Evolutionary conservation across 805 yeast genomes (phyloP).

Genomic region (Maudiozyma bulderi): DNA sequence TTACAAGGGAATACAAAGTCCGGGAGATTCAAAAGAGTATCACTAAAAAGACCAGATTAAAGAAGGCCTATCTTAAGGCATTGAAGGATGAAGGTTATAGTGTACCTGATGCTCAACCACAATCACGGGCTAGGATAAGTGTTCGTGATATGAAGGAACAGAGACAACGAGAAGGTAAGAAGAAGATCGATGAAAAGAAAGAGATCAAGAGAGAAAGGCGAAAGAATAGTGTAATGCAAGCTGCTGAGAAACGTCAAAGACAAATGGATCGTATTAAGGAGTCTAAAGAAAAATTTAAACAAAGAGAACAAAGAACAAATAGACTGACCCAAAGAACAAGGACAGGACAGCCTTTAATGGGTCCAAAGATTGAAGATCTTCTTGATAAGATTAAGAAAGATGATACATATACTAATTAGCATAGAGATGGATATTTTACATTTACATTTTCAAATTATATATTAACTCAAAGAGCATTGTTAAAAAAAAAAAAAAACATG

Average conservation of each 20-base stretch:
- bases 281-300: slow-evolving; percentile 31
- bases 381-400: slow-evolving; percentile 65
- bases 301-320: slow-evolving; percentile 37
- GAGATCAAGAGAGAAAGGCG: slow-evolving; percentile 31
- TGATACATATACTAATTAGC: slow-evolving; percentile 21
- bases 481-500: neutral
- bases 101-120: slow-evolving; percentile 35
- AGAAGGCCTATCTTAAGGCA: slow-evolving; percentile 72
- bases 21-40: slow-evolving; percentile 72
- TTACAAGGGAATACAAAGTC: slow-evolving; percentile 31
- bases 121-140: slow-evolving; percentile 9
- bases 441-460: neutral
- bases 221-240: slow-evolving; percentile 22
- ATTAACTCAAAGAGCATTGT: neutral
- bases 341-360: slow-evolving; percentile 85
- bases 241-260: slow-evolving; percentile 36
- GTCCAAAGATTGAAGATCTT: slow-evolving; percentile 70
- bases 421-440: neutral
- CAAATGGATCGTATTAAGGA: slow-evolving; percentile 29
- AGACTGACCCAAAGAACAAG: slow-evolving; percentile 46
- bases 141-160: slow-evolving; percentile 16
- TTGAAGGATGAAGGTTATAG: slow-evolving; percentile 60
- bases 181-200: slow-evolving; percentile 27
- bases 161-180: slow-evolving; percentile 16
- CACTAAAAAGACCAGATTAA: slow-evolving; percentile 68